phyloP scores from a whole-genome alignment of 2,329 filamentous ascomycete species.

The Penicillium paneum region DNA sequence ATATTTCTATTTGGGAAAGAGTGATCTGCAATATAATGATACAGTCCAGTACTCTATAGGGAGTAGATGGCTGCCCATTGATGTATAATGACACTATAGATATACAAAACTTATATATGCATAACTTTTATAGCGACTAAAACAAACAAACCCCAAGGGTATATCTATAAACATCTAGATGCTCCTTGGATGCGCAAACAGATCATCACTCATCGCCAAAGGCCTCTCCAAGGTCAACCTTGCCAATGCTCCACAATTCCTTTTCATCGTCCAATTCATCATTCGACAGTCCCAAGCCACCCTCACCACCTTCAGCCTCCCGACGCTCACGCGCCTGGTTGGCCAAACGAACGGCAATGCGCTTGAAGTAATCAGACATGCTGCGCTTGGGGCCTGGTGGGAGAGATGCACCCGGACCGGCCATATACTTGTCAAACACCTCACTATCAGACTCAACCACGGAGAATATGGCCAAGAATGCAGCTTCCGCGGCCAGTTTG shows the following conservation, averaged over 20 bases:
- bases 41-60: neutral
- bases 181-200: slow-evolving; percentile 19
- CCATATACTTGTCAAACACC: slow-evolving; percentile 89
- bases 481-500: slow-evolving; percentile 90
- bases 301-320: slow-evolving; percentile 86
- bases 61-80: neutral
- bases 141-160: slow-evolving; percentile 21
- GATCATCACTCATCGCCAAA: slow-evolving; percentile 21
- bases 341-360: slow-evolving; percentile 81
- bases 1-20: neutral
- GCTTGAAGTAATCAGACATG: slow-evolving; percentile 97
- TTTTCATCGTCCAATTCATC: slow-evolving; percentile 93
- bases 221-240: slow-evolving; percentile 71
- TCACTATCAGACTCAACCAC: slow-evolving; percentile 82
- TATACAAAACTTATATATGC: slow-evolving; percentile 9
- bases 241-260: slow-evolving; percentile 94
- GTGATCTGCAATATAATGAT: slow-evolving; percentile 5
- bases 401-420: slow-evolving; percentile 63
- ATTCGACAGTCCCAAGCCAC: slow-evolving; percentile 78
- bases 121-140: slow-evolving; percentile 23
- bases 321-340: slow-evolving; percentile 81
- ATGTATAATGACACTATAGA: neutral
- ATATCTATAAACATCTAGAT: slow-evolving; percentile 27
- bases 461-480: slow-evolving; percentile 85
- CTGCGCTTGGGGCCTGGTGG: slow-evolving; percentile 73